These are phyloP conservation scores for Aschersonia sp. DNA, from an alignment of 2,329 filamentous ascomycete species.

Conservation along the genomic window DNA sequence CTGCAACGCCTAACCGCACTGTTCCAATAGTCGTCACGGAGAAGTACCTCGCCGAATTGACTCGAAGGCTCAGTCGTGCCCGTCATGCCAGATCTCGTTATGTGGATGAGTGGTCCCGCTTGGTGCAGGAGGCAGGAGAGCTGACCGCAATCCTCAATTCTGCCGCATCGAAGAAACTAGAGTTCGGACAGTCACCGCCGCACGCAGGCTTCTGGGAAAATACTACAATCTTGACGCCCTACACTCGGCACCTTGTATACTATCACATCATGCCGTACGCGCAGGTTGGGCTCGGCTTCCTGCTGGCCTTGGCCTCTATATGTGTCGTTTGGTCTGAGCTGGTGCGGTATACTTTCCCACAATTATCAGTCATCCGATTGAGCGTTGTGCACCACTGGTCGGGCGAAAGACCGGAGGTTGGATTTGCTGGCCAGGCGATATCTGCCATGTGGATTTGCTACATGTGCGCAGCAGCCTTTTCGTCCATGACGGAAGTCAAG, in stretches of 20 bases:
- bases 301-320: constrained; percentile 62
- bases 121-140: constrained; percentile 60
- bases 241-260: constrained; percentile 66
- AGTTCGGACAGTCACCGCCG: constrained; percentile 50
- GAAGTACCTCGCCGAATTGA: constrained; percentile 82
- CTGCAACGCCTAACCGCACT: constrained; percentile 27
- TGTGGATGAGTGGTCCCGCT: constrained; percentile 68
- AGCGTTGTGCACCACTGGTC: constrained; percentile 64
- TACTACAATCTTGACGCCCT: constrained; percentile 57
- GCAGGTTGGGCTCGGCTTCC: constrained; percentile 47
- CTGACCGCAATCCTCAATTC: constrained; percentile 78
- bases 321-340: constrained; percentile 90
- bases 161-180: constrained; percentile 62
- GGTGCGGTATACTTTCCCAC: constrained; percentile 66
- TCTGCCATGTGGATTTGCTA: constrained; percentile 85
- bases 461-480: constrained; percentile 85
- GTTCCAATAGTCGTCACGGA: constrained; percentile 80
- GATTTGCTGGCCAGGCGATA: constrained; percentile 74
- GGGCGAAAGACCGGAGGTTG: constrained; percentile 58
- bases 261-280: constrained; percentile 58
- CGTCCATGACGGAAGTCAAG: constrained; percentile 80
- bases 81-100: constrained; percentile 75
- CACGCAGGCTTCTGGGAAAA: constrained; percentile 39
- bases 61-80: constrained; percentile 66
- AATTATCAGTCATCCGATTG: constrained; percentile 54